phyloP scores from a whole-genome alignment of 805 yeast species.

The Candida multigemmis region DNA sequence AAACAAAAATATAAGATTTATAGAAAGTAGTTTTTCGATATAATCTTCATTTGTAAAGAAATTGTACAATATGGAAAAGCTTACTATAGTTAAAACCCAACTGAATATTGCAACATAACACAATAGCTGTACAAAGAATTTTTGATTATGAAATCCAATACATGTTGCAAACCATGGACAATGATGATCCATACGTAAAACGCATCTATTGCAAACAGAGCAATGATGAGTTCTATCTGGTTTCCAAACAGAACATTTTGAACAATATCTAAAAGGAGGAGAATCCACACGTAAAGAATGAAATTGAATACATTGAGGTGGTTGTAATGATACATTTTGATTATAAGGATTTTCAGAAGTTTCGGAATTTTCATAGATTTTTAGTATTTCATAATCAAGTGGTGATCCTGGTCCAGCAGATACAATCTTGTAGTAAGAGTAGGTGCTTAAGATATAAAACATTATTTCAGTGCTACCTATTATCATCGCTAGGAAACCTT shows the following conservation, averaged over 20 bases:
- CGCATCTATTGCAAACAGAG: slow-evolving; percentile 37
- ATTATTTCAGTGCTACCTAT: slow-evolving; percentile 13
- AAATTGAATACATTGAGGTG: slow-evolving; percentile 22
- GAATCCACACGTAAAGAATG: slow-evolving; percentile 41
- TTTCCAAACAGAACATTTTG: slow-evolving; percentile 47
- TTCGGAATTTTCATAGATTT: slow-evolving; percentile 11
- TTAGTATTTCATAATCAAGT: slow-evolving; percentile 40
- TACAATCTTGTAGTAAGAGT: slow-evolving; percentile 46
- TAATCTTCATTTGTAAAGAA: slow-evolving; percentile 39
- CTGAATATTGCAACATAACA: slow-evolving; percentile 44
- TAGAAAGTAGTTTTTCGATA: slow-evolving; percentile 34
- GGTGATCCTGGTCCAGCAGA: slow-evolving; percentile 62
- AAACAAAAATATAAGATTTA: slow-evolving; percentile 54
- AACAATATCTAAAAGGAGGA: slow-evolving; percentile 47
- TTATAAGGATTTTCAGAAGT: slow-evolving; percentile 8
- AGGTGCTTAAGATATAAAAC: slow-evolving; percentile 29
- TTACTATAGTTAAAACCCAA: slow-evolving; percentile 25
- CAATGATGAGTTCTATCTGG: slow-evolving; percentile 57
- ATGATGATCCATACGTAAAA: slow-evolving; percentile 50
- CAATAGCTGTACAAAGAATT: slow-evolving; percentile 70
- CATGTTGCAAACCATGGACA: slow-evolving; percentile 92
- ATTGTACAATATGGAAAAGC: slow-evolving; percentile 34
- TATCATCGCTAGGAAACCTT: slow-evolving; percentile 6
- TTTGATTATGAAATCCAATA: slow-evolving; percentile 75
- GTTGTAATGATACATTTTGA: too few species aligned